Evolutionary conservation across 2,329 filamentous ascomycete genomes (phyloP).

Genomic region (Arachnomyces sp.): DNA sequence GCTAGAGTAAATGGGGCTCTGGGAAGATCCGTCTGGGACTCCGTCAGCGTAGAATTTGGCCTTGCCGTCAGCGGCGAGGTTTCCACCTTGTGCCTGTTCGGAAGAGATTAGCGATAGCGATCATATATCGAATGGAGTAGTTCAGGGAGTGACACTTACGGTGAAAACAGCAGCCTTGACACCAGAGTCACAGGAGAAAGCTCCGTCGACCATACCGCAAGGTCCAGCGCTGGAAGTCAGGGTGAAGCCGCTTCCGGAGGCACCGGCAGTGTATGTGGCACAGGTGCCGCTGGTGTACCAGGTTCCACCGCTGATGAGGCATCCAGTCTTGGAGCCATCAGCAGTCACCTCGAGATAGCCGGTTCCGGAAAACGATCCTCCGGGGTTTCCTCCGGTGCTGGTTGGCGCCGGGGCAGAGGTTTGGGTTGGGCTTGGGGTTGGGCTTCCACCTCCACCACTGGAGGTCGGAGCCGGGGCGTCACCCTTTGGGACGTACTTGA

Average conservation of each 20-base stretch:
- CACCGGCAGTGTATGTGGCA: slow-evolving; percentile 52
- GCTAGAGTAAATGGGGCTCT: slow-evolving; percentile 22
- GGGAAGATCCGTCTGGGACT: slow-evolving; percentile 23
- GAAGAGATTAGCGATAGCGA: not conserved
- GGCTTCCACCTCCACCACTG: slow-evolving; percentile 4
- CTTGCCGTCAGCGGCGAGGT: slow-evolving; percentile 15
- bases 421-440: slow-evolving; percentile 11
- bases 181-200: slow-evolving; percentile 43
- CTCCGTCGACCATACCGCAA: slow-evolving; percentile 46
- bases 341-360: slow-evolving; percentile 48
- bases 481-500: slow-evolving; percentile 59
- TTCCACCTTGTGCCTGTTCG: slow-evolving; percentile 9
- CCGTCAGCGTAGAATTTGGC: slow-evolving; percentile 25
- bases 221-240: slow-evolving; percentile 47
- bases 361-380: slow-evolving; percentile 43
- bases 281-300: slow-evolving; percentile 60
- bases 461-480: slow-evolving; percentile 10
- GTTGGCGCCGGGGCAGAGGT: slow-evolving; percentile 7
- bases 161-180: slow-evolving; percentile 25
- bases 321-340: slow-evolving; percentile 46
- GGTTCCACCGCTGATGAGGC: slow-evolving; percentile 53
- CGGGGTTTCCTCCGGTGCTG: slow-evolving; percentile 8
- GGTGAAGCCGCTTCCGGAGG: slow-evolving; percentile 41
- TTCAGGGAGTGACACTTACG: slow-evolving; percentile 17
- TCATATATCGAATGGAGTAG: slow-evolving; percentile 12